phyloP scores from a whole-genome alignment of 2,329 filamentous ascomycete species.

The Ceratocystis destructans region DNA sequence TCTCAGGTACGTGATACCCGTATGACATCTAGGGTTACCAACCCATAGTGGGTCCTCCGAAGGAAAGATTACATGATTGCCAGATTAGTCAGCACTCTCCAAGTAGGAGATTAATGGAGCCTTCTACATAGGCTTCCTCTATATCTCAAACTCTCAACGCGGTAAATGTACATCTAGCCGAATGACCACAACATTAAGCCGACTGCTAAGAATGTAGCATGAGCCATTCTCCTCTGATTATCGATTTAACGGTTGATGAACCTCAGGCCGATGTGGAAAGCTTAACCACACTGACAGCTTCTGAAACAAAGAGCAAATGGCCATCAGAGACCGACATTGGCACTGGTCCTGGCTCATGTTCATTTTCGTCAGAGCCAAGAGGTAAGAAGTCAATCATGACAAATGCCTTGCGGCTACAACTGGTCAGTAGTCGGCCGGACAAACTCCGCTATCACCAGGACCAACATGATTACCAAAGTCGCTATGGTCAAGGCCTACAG shows the following conservation, averaged over 20 bases:
- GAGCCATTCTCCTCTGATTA: neutral
- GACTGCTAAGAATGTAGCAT: neutral
- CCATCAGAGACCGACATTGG: neutral
- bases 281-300: neutral
- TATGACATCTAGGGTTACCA: too few species aligned
- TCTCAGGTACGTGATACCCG: too few species aligned
- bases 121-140: neutral
- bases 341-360: neutral
- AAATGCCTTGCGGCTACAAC: neutral
- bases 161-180: neutral
- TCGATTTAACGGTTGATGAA: slow-evolving; percentile 6
- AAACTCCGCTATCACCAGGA: neutral
- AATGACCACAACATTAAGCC: neutral
- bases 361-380: too few species aligned
- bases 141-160: neutral
- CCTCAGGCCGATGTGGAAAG: neutral
- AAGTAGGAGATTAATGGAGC: too few species aligned
- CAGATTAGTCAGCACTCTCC: too few species aligned
- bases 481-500: neutral
- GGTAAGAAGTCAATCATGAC: neutral
- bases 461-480: neutral
- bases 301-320: neutral
- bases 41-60: too few species aligned
- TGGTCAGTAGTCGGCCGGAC: neutral
- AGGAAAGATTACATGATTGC: too few species aligned